Evolutionary conservation across 1,284 basidiomycete genomes (phyloP), one percentile per base, ranked within the genome.

Genomic region (Pterulicium gracile): DNA sequence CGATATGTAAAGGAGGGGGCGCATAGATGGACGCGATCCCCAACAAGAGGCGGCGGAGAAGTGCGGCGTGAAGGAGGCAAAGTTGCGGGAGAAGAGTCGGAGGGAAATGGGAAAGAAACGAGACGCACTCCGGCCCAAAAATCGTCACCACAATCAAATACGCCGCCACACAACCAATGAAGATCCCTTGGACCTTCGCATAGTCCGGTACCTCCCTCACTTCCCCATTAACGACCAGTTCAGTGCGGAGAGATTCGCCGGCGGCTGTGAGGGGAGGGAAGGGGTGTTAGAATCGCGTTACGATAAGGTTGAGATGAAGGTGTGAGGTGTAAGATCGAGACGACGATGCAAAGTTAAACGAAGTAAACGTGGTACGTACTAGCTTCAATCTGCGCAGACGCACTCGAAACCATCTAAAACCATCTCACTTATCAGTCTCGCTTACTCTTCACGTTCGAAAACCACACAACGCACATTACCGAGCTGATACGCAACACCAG

Each of bases 371-470:
- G 45, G 35, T 13, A 72, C 77, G 60, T 69, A 69, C 80, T 79
- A 1, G 93, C 81, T 74, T 97, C 93, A 55, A 98, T 95, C 61
- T 96, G 91, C 0, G 90, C 79, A 3, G 88, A 85, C 0, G 90
- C 88, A 0, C 84, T 79, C 0, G 87, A 90, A 4, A 94, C 79
- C 85, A 95, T 95, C 79, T 70, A 55, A 40, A 24, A 35, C 64
- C 67, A 48, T 32, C 7, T 32, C 27, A 32, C n/a, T n/a, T n/a
- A 32, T 32, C 27, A 32, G 27, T n/a, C n/a, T n/a, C 27, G 10
- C 27, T n/a, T n/a, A 32, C 27, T 32, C 27, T 10, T 63, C 34
- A 62, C 53, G 49, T 36, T 34, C 46, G 48, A 41, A 47, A 14
- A 4, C 44, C 21, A 40, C 43, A 21, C 47, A 34, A 62, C 68